Base-by-base conservation (phyloP, 305 asterid species). In the Withania somnifera region DNA sequence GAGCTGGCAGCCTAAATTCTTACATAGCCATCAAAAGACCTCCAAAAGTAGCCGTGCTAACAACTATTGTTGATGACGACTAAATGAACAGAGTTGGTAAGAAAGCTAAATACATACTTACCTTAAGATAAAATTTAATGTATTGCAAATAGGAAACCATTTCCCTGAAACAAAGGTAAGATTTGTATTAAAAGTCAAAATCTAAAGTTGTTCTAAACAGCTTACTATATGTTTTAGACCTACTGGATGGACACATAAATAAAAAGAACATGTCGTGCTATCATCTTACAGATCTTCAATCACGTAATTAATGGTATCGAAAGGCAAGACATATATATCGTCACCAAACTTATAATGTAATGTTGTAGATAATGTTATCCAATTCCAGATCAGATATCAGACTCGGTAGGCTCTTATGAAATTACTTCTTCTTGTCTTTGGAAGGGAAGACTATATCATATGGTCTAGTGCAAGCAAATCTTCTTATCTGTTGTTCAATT, bases 41-140 rank as follows among this genome's bases (percentile, higher is more conserved):
- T 26, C 61, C 80, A 17, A 28, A 15, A 75, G 26, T 47, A 75
- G 56, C 7, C 50, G 6, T 50, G n/a, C 26, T 75, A 15, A 75
- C 2, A 50, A 26, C 61, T 50, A 51, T 30, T 26, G 47, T 75
- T 28, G 69, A 68, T 36, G 36, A 81, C 60, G 3, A 53, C 6
- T n/a, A 24, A 50, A 75, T 36, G 61, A 66, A 78, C 36, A 83
- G 0, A 52, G 53, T 26, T 73, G 64, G 82, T 22, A 53, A 69
- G 38, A 84, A 75, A 76, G 71, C 45, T 42, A 80, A 83, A 56
- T 28, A 52, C 50, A 34, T 64, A 76, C 88, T 86, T 88, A 94
- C 99, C 99, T 96, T 83, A 96, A 86, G 87, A 96, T 94, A 91
- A 96, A 96, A 90, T 94, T 94, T 78, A 96, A 87, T 77, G 99